Conservation (phyloP, 768 basidiomycete genomes). For the Phanerochaete carnosa region DNA sequence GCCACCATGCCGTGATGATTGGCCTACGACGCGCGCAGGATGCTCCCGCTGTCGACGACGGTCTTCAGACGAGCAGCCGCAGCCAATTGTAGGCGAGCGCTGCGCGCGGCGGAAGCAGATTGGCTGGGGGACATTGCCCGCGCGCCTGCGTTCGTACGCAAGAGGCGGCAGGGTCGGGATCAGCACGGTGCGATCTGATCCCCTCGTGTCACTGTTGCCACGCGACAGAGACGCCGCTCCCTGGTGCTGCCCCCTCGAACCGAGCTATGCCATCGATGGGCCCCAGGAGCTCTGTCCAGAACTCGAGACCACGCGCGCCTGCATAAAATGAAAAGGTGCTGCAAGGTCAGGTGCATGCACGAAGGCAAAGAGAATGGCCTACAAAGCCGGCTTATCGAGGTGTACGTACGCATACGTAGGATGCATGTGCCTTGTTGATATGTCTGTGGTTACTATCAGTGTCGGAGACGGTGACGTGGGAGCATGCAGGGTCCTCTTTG, state of each 20-base stretch:
- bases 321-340: too few species aligned
- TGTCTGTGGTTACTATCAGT: conserved; percentile 8
- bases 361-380: not conserved
- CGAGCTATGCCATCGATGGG: too few species aligned
- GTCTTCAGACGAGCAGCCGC: not conserved
- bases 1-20: not conserved
- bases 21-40: too few species aligned
- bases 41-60: not conserved
- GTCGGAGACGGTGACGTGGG: conserved; percentile 3
- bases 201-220: not conserved
- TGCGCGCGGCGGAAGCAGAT: not conserved
- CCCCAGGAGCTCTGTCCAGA: too few species aligned
- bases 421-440: conserved; percentile 1
- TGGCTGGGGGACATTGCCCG: too few species aligned
- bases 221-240: not conserved
- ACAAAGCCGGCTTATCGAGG: not conserved
- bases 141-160: too few species aligned
- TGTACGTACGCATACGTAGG: not conserved
- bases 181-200: not conserved
- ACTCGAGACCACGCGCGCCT: too few species aligned
- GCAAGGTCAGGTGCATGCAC: not conserved
- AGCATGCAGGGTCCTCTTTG: not conserved
- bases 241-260: not conserved
- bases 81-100: too few species aligned
- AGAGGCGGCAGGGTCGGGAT: not conserved